Evolutionary conservation across 2,329 filamentous ascomycete genomes (phyloP), one percentile per base, ranked within the genome.

Genomic region (Monosporascus sp.): DNA sequence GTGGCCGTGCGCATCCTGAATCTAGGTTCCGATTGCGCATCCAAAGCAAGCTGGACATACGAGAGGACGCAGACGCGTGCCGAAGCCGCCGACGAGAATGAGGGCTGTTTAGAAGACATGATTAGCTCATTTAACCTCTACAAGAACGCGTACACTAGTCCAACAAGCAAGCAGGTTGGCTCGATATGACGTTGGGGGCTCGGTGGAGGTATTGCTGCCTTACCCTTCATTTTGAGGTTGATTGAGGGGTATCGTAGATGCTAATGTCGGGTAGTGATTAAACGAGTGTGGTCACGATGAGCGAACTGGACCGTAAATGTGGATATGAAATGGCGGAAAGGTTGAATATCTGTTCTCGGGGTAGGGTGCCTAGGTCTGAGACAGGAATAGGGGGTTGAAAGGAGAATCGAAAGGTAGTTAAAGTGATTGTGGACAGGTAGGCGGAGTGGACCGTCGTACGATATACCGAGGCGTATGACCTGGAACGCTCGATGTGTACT

Each of bases 31-130:
- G 50, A 44, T 35, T 50, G 31, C 20, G n/a, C 50, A 24, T 8
- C 37, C 20, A 24, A 51, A n/a, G 49, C 38, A 45, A 37, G 48
- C 25, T 24, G 18, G 37, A 77, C 87, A 71, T 87, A 96, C 90
- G 70, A 97, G 84, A 80, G 93, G 93, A 72, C 93, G 89, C 69
- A 99, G 88, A 76, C 93, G 92, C 74, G 93, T 99, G 78, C 93
- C 93, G 76, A 97, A 99, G 74, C 93, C 94, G 78, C 94, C 94
- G 76, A 97, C 94, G 72, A 97, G 92, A 87, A 96, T 97, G 72
- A 97, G 88, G 78, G 92, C 91, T 97, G 69, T 57, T 62, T 17
- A 51, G 45, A 48, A 46, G 17, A 39, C 50, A 36, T 43, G 51
- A 24, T 46, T 46, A 46, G 43, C 43, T 27, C 17, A 22, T 31